Percentiles rank a stretch among this genome's conserved stretches.
These are phyloP conservation scores for Polytrichum formosum DNA, from an alignment of 225 moss, liverwort and hornwort genomes.

Conservation along the genomic window DNA sequence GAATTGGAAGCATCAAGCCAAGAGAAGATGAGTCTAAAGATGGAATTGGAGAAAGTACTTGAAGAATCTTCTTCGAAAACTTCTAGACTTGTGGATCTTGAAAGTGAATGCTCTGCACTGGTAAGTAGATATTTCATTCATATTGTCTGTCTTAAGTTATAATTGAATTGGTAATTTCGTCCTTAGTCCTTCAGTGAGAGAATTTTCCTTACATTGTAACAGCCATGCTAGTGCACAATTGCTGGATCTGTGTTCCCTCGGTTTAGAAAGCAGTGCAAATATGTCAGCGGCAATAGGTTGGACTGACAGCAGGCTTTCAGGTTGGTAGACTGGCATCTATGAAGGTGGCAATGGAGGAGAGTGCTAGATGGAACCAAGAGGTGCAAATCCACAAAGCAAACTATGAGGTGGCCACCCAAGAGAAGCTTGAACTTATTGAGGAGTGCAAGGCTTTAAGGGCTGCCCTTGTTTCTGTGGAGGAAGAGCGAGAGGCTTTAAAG, in stretches of 20 bases:
- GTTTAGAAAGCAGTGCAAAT: background rate
- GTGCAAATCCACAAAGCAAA: constrained; percentile 24
- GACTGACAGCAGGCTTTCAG: constrained; percentile 8
- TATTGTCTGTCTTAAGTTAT: too few species aligned
- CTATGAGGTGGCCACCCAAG: constrained; percentile 21
- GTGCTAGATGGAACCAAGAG: constrained; percentile 28
- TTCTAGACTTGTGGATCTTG: constrained; percentile 28
- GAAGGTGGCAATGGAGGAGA: constrained; percentile 38
- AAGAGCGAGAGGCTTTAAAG: constrained; percentile 34
- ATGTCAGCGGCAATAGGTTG: background rate
- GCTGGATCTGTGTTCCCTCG: background rate
- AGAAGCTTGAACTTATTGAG: constrained; percentile 30
- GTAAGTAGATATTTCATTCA: constrained; percentile 15
- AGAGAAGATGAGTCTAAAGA: constrained; percentile 27
- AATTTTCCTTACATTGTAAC: background rate
- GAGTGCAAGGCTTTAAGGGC: constrained; percentile 33
- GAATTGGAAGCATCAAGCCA: constrained; percentile 30
- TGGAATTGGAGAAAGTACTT: constrained; percentile 20
- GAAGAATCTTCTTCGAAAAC: constrained; percentile 27
- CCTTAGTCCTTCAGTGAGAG: too few species aligned
- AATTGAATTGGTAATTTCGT: too few species aligned
- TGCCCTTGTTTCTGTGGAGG: constrained; percentile 28
- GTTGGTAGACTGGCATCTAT: constrained; percentile 34
- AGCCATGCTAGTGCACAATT: background rate
- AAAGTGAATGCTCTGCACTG: constrained; percentile 40